Conservation (phyloP, 257 asterid genomes). For the Nicotiana tabacum region DNA sequence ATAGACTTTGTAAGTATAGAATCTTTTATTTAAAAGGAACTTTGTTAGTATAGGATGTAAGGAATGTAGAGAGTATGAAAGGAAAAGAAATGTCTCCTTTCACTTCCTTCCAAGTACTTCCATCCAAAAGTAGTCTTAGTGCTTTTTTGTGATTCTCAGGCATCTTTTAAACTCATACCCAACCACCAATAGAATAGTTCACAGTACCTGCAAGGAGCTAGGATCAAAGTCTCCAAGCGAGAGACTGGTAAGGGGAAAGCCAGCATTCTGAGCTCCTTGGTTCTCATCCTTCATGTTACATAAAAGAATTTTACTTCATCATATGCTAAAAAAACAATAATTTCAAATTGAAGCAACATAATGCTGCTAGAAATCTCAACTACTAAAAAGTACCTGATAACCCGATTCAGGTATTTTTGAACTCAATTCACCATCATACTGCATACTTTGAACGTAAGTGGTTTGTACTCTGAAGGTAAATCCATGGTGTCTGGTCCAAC, state of each 20-base stretch:
- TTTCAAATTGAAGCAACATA: neutral
- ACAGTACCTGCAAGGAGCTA: constrained; percentile 62
- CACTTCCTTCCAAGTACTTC: neutral
- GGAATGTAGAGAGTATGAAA: neutral
- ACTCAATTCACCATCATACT: constrained; percentile 32
- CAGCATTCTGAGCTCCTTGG: constrained; percentile 42
- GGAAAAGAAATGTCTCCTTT: neutral
- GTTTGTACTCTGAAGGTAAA: constrained; percentile 47
- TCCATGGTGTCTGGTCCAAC: constrained; percentile 36
- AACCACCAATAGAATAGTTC: neutral
- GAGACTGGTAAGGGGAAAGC: constrained; percentile 44
- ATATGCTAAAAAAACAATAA: neutral
- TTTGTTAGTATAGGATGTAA: neutral
- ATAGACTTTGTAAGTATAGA: neutral
- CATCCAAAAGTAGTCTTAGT: neutral
- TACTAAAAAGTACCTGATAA: constrained; percentile 42
- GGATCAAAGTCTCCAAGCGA: constrained; percentile 61
- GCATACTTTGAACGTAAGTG: constrained; percentile 37
- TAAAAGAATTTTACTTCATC: neutral
- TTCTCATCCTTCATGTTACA: constrained; percentile 43
- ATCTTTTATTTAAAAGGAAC: no score
- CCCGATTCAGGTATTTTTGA: constrained; percentile 40
- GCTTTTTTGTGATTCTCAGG: neutral
- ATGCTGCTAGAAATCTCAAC: neutral
- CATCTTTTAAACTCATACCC: neutral